Base-by-base conservation (phyloP, 192 early-diverging fungal genomes). In the Podila horticola region DNA sequence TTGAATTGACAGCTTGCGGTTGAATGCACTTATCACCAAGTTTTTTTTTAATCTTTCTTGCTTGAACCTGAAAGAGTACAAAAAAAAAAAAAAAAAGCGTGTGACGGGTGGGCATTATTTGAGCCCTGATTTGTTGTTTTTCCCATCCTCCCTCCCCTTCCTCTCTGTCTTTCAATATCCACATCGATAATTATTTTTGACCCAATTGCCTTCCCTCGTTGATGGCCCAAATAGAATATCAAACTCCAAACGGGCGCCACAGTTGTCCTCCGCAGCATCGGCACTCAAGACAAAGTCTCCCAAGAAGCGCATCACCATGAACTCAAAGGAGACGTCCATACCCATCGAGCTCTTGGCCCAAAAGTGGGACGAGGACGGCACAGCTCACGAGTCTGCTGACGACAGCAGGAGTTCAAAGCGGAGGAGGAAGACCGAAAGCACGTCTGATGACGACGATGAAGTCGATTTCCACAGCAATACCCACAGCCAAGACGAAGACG, bases 361-460 rank as follows among this genome's bases (percentile, higher is more conserved):
- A 22, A 15, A 60, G 17, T 49, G 71, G 22, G 28, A 50, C 24
- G 12, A 28, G n/a, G 26, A 60, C 17, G 7, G 64, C 33, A 61
- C 8, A 22, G 60, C n/a, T 34, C 20, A 48, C 10, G 29, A 55
- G 34, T 17, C n/a, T 45, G 28, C 26, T 52, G 62, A 63, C 24
- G 41, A 34, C 24, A 58, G 63, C 20, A 60, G 84, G 28, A n/a
- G 52, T 22, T 74, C 72, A 24, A 83, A 83, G 33, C 82, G 82
- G 13, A 64, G 79, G 58, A 79, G 69, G 62, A 72, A 61, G 58
- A 62, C 58, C 5, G 74, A 70, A 8, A 72, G 79, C 24, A 66
- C 49, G 15, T 57, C 48, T 2, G 84, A 83, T 19, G 70, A 71
- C 13, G 24, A 66, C 15, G 84, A 83, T 13, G 33, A 62, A 4